A percentile compares a stretch with the other conserved stretches of the same genome.
These are phyloP conservation scores for Clitoria ternatea DNA, from an alignment of 306 rosid genomes.

Conservation along the genomic window DNA sequence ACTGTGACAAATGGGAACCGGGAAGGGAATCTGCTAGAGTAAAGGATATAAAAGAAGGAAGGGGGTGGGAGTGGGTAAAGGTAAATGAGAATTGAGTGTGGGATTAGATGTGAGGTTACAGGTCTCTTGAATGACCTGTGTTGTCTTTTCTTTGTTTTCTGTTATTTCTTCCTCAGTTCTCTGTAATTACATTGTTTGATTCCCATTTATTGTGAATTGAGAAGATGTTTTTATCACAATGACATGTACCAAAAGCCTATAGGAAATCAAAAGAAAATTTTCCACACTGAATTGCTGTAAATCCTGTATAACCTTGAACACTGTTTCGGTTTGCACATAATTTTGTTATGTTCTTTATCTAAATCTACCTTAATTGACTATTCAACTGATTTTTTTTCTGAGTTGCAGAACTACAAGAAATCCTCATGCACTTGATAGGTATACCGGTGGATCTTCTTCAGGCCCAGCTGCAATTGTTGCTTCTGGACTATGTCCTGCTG, in stretches of 20 bases:
- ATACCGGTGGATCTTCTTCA: constrained; percentile 97
- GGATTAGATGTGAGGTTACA: not conserved
- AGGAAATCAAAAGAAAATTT: not conserved
- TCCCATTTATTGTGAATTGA: not conserved
- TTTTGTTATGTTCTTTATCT: constrained; percentile 13
- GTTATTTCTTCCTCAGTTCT: not conserved
- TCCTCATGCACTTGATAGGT: constrained; percentile 93
- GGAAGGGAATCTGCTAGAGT: not conserved
- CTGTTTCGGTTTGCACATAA: constrained; percentile 2
- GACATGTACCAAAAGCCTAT: constrained; percentile 4
- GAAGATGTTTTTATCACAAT: not conserved
- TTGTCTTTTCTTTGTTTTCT: constrained; percentile 10
- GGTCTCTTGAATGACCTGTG: not conserved
- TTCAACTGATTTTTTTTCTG: constrained; percentile 28
- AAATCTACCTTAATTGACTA: not conserved
- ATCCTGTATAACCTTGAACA: not conserved
- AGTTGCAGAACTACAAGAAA: constrained; percentile 81
- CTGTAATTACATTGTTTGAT: not conserved
- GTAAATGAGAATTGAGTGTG: not conserved
- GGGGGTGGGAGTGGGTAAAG: not conserved
- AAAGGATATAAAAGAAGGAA: not conserved
- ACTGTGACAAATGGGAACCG: not conserved
- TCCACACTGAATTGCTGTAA: not conserved
- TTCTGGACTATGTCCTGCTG: constrained; percentile 91
- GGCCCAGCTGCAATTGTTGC: constrained; percentile 99